Conservation (phyloP, 163 green algal species). For the Volvox carteri region DNA sequence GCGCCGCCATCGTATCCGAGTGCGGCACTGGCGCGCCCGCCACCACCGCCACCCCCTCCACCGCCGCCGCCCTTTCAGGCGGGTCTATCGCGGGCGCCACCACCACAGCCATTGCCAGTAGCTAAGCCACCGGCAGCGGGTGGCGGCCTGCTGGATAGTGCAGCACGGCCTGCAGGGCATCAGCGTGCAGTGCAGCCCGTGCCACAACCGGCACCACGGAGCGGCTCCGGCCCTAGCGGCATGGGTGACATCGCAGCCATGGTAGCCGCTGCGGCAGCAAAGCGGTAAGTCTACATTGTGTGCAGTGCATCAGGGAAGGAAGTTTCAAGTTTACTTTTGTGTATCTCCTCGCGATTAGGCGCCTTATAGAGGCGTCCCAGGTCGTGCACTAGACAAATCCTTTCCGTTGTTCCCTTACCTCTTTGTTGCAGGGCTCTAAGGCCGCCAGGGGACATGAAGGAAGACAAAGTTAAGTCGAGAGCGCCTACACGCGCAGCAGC, state of each 20-base stretch:
- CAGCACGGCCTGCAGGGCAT: background rate
- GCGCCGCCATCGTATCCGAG: no score
- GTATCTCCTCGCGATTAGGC: no score
- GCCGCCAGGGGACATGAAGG: background rate
- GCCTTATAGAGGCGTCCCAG: no score
- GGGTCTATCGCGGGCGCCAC: background rate
- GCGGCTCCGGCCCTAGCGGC: background rate
- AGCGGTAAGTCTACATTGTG: constrained; percentile 20
- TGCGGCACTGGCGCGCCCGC: background rate
- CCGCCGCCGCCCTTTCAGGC: background rate
- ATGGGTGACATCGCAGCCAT: constrained; percentile 56
- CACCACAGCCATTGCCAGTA: constrained; percentile 35
- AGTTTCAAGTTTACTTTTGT: no score
- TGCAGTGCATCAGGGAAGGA: no score
- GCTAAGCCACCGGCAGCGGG: constrained; percentile 10
- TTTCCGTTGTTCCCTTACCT: background rate
- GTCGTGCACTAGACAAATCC: no score
- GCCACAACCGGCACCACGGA: background rate
- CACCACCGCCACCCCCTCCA: constrained; percentile 36
- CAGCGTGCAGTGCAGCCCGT: background rate
- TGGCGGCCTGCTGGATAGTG: background rate
- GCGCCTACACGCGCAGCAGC: background rate
- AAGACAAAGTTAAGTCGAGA: background rate
- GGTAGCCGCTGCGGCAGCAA: constrained; percentile 37
- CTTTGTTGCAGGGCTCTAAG: background rate